These are phyloP conservation scores for Fusarium papillatum DNA, from an alignment of 2,329 filamentous ascomycete genomes.

Conservation along the genomic window DNA sequence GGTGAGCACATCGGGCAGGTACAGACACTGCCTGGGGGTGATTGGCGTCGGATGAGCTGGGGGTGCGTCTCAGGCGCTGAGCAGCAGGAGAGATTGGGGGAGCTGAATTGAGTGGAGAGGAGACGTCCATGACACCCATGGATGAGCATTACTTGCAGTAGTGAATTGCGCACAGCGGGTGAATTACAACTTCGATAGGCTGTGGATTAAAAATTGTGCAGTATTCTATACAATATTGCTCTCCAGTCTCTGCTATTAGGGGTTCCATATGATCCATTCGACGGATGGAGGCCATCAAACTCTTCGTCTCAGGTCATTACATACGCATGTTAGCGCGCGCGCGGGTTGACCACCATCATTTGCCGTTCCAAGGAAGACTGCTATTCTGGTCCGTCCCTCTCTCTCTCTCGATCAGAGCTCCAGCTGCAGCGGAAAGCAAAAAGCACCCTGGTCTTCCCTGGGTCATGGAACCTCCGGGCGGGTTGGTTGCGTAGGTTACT, in stretches of 20 bases:
- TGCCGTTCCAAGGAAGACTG: constrained; percentile 38
- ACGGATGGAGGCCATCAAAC: background rate
- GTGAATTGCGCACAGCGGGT: constrained; percentile 29
- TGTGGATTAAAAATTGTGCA: constrained; percentile 11
- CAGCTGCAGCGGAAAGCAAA: constrained; percentile 13
- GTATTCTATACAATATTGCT: background rate
- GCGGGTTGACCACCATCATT: constrained; percentile 40
- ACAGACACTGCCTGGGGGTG: constrained; percentile 25
- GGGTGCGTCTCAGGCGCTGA: constrained; percentile 40
- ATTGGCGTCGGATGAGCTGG: constrained; percentile 33
- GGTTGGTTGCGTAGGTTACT: constrained; percentile 13
- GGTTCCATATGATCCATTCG: background rate
- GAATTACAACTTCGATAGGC: constrained; percentile 30
- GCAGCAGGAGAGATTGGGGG: constrained; percentile 43
- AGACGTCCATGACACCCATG: constrained; percentile 18
- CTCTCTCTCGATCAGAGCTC: constrained; percentile 7
- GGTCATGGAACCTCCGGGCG: constrained; percentile 35
- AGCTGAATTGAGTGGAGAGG: constrained; percentile 41
- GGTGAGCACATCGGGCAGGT: constrained; percentile 19
- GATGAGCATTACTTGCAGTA: constrained; percentile 40
- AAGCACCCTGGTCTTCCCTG: constrained; percentile 24
- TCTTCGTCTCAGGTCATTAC: constrained; percentile 2
- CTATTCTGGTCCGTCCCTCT: constrained; percentile 7
- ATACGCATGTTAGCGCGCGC: constrained; percentile 33
- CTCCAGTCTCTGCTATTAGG: constrained; percentile 7